These are phyloP conservation scores for Skeletonema menzelii DNA, from an alignment of 108 stramenopile genomes.

Conservation along the genomic window DNA sequence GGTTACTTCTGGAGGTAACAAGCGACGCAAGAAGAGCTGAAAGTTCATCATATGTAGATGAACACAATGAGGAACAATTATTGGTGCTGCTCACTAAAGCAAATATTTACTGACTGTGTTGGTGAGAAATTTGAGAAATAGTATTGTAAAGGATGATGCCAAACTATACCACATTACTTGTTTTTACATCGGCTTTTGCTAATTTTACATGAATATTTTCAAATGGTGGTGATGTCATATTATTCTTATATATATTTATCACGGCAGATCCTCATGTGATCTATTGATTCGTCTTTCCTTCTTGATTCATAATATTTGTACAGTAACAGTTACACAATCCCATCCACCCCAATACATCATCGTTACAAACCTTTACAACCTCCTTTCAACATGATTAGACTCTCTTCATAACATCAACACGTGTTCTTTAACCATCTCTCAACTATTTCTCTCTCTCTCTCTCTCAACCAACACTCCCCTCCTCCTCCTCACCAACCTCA, in stretches of 20 bases:
- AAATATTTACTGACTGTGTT: neutral
- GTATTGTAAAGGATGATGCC: no score
- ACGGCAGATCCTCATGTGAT: neutral
- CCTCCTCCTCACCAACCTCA: constrained; percentile 47
- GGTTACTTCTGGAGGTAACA: neutral
- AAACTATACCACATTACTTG: neutral
- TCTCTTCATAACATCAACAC: neutral
- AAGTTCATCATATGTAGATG: neutral
- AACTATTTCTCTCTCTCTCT: neutral
- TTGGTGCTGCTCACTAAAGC: neutral
- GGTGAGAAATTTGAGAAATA: no score
- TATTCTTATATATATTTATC: neutral
- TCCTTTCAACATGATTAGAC: no score
- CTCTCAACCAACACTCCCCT: constrained; percentile 7
- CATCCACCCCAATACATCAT: neutral
- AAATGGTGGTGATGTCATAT: neutral
- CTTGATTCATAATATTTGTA: neutral
- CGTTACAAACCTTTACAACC: neutral
- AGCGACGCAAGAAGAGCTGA: constrained; percentile 23
- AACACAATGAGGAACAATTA: neutral
- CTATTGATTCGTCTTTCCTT: neutral
- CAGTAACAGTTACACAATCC: neutral
- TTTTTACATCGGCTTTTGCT: no score
- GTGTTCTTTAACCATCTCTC: no score
- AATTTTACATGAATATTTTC: no score